Evolutionary conservation across 257 asterid genomes (phyloP).

Genomic region (Perilla frutescens): DNA sequence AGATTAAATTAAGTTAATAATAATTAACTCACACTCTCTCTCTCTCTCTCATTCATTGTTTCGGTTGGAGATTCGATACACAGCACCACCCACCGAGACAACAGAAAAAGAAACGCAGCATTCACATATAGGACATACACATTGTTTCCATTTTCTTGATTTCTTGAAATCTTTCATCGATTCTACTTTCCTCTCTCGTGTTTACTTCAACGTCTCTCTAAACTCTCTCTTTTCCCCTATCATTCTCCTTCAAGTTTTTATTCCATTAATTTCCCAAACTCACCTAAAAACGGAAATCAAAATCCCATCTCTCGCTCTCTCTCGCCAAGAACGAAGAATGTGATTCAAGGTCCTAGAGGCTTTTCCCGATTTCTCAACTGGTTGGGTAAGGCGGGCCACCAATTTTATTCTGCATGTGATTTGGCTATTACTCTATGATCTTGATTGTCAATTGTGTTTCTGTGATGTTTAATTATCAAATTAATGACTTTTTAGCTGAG

Average conservation of each 20-base stretch:
- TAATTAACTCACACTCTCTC: neutral
- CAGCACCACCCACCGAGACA: constrained; percentile 35
- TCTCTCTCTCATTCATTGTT: constrained; percentile 36
- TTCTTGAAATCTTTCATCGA: constrained; percentile 19
- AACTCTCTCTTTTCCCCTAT: constrained; percentile 15
- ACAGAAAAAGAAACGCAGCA: constrained; percentile 21
- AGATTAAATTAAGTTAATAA: neutral
- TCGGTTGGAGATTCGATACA: constrained; percentile 43
- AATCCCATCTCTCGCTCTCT: constrained; percentile 31
- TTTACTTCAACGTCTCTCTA: constrained; percentile 32
- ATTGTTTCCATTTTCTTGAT: constrained; percentile 26
- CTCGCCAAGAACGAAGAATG: constrained; percentile 17
- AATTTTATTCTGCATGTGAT: constrained; percentile 11
- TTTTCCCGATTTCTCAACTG: constrained; percentile 37
- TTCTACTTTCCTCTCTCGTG: constrained; percentile 32
- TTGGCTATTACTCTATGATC: constrained; percentile 28
- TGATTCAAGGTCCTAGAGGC: constrained; percentile 37
- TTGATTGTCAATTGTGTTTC: constrained; percentile 17
- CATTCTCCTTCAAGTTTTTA: constrained; percentile 32
- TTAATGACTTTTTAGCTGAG: constrained; percentile 23
- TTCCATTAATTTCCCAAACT: constrained; percentile 32
- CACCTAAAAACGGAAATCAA: constrained; percentile 1
- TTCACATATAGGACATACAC: neutral
- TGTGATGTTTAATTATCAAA: constrained; percentile 7
- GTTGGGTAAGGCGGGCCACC: constrained; percentile 40